Conservation (phyloP, 1,139 yeast genomes). For the Blastobotrys indianensis region DNA sequence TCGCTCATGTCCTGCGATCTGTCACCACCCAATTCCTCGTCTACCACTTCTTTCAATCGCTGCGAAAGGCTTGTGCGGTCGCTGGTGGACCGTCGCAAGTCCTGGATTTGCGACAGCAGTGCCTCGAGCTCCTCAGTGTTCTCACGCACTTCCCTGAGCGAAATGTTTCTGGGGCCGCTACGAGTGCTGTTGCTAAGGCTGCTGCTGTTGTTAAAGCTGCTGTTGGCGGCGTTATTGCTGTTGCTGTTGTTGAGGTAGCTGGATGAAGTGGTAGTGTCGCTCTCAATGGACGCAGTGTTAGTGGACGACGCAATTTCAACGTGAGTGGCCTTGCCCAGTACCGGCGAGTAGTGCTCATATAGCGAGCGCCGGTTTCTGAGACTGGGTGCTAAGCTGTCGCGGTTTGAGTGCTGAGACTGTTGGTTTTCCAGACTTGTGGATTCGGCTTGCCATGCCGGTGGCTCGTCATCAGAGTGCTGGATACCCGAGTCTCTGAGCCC, state of each 20-base stretch:
- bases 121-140: constrained; percentile 22
- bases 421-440: too few relatives aligned
- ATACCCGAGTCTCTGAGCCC: constrained; percentile 9
- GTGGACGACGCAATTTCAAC: constrained; percentile 14
- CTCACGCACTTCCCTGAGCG: constrained; percentile 18
- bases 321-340: constrained; percentile 25
- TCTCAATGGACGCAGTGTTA: constrained; percentile 7
- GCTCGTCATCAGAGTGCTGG: constrained; percentile 10
- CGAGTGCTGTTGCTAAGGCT: not conserved
- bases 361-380: constrained; percentile 14
- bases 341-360: constrained; percentile 24
- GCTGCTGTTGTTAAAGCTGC: constrained; percentile 1
- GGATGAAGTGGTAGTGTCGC: constrained; percentile 1
- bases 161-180: constrained; percentile 1
- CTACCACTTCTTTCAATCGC: too few relatives aligned
- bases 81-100: constrained; percentile 21
- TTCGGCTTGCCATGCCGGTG: too few relatives aligned
- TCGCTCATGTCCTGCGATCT: too few relatives aligned
- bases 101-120: constrained; percentile 22
- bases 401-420: constrained; percentile 1
- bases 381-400: constrained; percentile 12
- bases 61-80: constrained; percentile 1
- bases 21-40: too few relatives aligned
- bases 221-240: not conserved
- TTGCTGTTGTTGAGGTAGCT: not conserved